Conservation (phyloP, 257 asterid genomes). For the Solanum ossicruentum region DNA sequence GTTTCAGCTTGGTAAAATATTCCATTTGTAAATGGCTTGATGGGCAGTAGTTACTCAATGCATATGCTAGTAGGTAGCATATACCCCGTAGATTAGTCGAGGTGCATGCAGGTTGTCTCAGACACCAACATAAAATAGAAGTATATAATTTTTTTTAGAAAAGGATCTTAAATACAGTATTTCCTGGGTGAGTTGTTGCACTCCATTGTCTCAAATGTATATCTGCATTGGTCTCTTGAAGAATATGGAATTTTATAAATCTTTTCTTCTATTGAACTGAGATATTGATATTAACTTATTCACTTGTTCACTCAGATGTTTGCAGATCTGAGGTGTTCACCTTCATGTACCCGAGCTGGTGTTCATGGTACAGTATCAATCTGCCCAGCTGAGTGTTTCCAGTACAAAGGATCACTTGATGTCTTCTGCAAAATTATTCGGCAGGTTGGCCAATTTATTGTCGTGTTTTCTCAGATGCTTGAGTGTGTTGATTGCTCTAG, state of each 20-base stretch:
- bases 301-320: slow-evolving; percentile 47
- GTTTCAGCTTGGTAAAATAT: not conserved
- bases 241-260: not conserved
- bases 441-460: slow-evolving; percentile 42
- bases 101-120: not conserved
- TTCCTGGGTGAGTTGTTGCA: not conserved
- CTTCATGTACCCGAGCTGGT: slow-evolving; percentile 95
- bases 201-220: not conserved
- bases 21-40: not conserved
- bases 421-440: slow-evolving; percentile 81
- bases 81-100: not conserved
- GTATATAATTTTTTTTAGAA: not conserved
- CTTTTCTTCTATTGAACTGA: not conserved
- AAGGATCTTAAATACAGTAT: not conserved
- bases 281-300: not conserved
- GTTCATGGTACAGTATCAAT: slow-evolving; percentile 82
- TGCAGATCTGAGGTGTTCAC: slow-evolving; percentile 95
- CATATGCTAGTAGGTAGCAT: not conserved
- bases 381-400: slow-evolving; percentile 95
- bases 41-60: not conserved
- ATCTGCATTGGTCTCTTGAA: not conserved
- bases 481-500: not conserved
- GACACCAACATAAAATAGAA: not conserved
- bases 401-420: slow-evolving; percentile 82
- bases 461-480: not conserved